Conservation (phyloP, 805 yeast species). For the Saccharomycodes ludwigii region DNA sequence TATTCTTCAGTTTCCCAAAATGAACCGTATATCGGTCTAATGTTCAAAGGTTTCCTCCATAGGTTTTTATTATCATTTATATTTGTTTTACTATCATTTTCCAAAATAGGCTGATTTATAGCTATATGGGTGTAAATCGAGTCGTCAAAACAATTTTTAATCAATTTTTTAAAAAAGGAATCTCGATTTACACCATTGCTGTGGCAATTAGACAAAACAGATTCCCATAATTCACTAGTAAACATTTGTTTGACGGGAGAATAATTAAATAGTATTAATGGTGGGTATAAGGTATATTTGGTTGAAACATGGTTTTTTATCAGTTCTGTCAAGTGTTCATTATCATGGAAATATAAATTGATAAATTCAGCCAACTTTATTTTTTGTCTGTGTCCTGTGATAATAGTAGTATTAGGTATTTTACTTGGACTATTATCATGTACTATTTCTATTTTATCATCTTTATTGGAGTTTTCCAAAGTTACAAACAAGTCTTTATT, state of each 20-base stretch:
- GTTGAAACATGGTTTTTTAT: slow-evolving; percentile 16
- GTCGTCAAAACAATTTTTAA: slow-evolving; percentile 9
- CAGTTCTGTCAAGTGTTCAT: too few relatives aligned
- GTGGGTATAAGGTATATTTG: slow-evolving; percentile 54
- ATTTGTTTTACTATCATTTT: too few relatives aligned
- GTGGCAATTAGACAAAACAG: slow-evolving; percentile 12
- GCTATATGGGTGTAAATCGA: slow-evolving; percentile 46
- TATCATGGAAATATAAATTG: too few relatives aligned
- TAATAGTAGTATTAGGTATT: too few relatives aligned
- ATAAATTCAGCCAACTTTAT: too few relatives aligned
- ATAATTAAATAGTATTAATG: slow-evolving; percentile 48
- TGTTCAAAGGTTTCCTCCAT: slow-evolving; percentile 52
- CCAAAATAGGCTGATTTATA: slow-evolving; percentile 52
- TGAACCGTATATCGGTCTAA: slow-evolving; percentile 51
- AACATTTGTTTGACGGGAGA: slow-evolving; percentile 29
- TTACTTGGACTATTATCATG: too few relatives aligned
- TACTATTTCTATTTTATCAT: too few relatives aligned
- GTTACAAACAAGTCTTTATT: too few relatives aligned
- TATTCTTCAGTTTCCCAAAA: slow-evolving; percentile 39
- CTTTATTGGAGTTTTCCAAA: too few relatives aligned
- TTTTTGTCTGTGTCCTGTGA: too few relatives aligned
- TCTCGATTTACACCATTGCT: slow-evolving; percentile 4
- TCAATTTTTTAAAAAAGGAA: slow-evolving; percentile 13
- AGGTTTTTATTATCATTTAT: too few relatives aligned
- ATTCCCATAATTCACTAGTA: slow-evolving; percentile 26